Percentiles rank a stretch among this genome's conserved stretches.
phyloP scores from a whole-genome alignment of 2,329 filamentous ascomycete species.

The Blastomyces silverae region DNA sequence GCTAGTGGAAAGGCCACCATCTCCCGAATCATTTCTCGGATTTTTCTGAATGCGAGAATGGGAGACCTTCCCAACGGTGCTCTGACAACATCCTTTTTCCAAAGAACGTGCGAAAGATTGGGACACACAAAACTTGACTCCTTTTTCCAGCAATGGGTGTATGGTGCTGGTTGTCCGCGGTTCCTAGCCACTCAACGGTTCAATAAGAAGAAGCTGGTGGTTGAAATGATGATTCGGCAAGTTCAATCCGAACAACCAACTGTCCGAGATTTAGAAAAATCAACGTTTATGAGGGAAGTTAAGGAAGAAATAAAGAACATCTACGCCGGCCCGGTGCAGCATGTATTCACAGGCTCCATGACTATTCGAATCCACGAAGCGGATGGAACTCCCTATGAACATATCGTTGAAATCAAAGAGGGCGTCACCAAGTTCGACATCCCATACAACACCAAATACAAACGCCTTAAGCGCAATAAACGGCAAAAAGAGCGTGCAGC shows the following conservation, averaged over 20 bases:
- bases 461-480: conserved; percentile 82
- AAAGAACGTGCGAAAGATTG: conserved; percentile 77
- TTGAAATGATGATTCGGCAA: conserved; percentile 85
- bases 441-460: conserved; percentile 98
- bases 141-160: conserved; percentile 93
- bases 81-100: conserved; percentile 71
- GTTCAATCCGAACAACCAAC: conserved; percentile 55
- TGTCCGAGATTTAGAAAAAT: conserved; percentile 57
- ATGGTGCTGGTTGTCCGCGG: conserved; percentile 77
- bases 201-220: conserved; percentile 94
- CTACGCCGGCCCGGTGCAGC: conserved; percentile 61
- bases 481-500: conserved; percentile 71
- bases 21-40: conserved; percentile 73
- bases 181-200: conserved; percentile 84
- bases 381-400: conserved; percentile 95
- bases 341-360: conserved; percentile 92
- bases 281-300: conserved; percentile 74
- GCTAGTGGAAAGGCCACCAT: conserved; percentile 77
- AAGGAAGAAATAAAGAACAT: conserved; percentile 70
- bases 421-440: conserved; percentile 82
- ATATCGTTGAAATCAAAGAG: conserved; percentile 93
- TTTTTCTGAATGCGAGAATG: conserved; percentile 79
- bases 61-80: conserved; percentile 64
- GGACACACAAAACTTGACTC: conserved; percentile 78
- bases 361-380: conserved; percentile 97